These are phyloP conservation scores for Mycena olivaceomarginata DNA, from an alignment of 768 basidiomycete genomes.

Conservation along the genomic window DNA sequence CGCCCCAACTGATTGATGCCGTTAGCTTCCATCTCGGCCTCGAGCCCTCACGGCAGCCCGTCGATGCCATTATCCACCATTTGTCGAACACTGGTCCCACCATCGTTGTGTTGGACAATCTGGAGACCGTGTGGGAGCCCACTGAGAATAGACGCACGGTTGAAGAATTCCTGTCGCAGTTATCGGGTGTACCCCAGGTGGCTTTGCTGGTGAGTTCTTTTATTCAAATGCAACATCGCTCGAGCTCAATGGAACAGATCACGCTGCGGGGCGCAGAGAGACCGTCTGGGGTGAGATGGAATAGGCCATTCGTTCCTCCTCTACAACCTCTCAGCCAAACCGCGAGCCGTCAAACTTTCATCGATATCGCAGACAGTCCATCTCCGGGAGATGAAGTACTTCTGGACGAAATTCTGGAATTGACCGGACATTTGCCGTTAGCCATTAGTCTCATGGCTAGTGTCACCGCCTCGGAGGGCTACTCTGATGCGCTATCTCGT, in stretches of 20 bases:
- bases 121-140: neutral
- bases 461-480: neutral
- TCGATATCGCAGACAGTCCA: neutral
- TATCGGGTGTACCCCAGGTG: neutral
- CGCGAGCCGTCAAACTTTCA: neutral
- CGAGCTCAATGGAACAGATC: neutral
- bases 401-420: neutral
- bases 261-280: neutral
- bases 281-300: slow-evolving; percentile 11
- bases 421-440: neutral
- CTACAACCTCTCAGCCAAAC: neutral
- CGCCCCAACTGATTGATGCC: neutral
- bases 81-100: neutral
- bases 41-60: neutral
- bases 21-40: neutral
- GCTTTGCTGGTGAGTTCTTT: neutral
- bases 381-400: neutral
- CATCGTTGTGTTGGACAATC: neutral
- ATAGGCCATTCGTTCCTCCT: neutral
- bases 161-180: neutral
- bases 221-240: neutral
- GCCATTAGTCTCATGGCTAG: slow-evolving; percentile 2
- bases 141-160: neutral
- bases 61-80: neutral
- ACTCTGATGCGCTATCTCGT: neutral